Base-by-base conservation (phyloP, 306 rosid genomes). In the Cajanus cajan region DNA sequence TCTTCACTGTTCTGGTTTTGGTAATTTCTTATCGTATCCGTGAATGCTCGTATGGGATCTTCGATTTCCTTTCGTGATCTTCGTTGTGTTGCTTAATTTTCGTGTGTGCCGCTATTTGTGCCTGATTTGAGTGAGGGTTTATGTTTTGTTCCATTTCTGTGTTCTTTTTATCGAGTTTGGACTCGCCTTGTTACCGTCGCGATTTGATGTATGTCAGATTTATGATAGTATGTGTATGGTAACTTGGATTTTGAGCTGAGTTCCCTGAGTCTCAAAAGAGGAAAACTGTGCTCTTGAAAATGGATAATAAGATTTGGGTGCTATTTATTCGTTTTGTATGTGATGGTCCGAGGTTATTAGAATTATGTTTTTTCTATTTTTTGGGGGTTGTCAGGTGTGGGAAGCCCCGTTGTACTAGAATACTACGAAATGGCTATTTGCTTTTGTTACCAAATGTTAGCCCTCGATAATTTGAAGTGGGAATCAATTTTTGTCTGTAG, bases 21-120 rank as follows among this genome's bases (percentile, higher is more conserved):
- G 64, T 9, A 25, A 65, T 10, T 50, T 77, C 40, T 37, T 50
- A 11, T 57, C 40, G 7, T 36, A 2, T 18, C 39, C 51, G 41
- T 68, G 37, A 65, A 69, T 82, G 75, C 59, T 14, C 12, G 40
- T 28, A 55, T 70, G 74, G 77, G 86, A 85, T 91, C 88, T 82
- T 71, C 41, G 37, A 54, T 68, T 37, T 0, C 2, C 15, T 69
- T 40, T 21, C 4, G 16, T 11, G 64, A 19, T 80, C 54, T 36
- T 19, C 7, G 77, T 77, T 75, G 25, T 58, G 68, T 69, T 45
- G 15, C 74, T 61, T 68, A 36, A 51, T 84, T 80, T 80, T 79
- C 52, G n/a, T 18, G 47, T 40, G 25, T 73, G 71, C 43, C 11
- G 10, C 2, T 65, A 52, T 81, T 68, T 64, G n/a, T 8, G 28